Evolutionary conservation across 352 stramenopile species (phyloP).

Genomic region (Thraustotheca clavata): DNA sequence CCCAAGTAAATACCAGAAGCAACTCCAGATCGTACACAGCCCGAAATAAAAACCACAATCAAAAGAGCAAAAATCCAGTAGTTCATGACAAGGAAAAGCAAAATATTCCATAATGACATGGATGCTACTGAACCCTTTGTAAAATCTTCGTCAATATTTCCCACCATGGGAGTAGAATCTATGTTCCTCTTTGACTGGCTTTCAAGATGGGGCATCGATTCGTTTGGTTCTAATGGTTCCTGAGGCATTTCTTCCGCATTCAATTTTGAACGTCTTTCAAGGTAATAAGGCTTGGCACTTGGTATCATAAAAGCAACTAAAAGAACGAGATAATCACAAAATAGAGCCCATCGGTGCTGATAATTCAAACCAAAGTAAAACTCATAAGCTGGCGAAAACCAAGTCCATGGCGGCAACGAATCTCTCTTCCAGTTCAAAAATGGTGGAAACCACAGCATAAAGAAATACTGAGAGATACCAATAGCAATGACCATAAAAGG

Average conservation of each 20-base stretch:
- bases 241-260: conserved; percentile 29
- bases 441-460: conserved; percentile 37
- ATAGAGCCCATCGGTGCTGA: conserved; percentile 68
- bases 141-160: conserved; percentile 9
- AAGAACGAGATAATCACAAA: conserved; percentile 66
- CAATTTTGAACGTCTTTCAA: neutral
- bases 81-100: conserved; percentile 16
- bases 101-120: neutral
- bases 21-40: conserved; percentile 14
- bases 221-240: neutral
- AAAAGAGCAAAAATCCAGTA: conserved; percentile 19
- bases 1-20: conserved; percentile 18
- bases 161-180: neutral
- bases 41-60: conserved; percentile 14
- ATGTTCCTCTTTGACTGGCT: neutral
- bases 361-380: conserved; percentile 56
- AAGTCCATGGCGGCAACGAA: conserved; percentile 12
- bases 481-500: conserved; percentile 52
- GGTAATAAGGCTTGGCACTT: conserved; percentile 19
- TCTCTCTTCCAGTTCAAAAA: conserved; percentile 5
- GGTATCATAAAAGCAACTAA: conserved; percentile 68
- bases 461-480: conserved; percentile 56
- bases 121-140: neutral
- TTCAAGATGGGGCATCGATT: neutral
- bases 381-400: conserved; percentile 30